phyloP scores from a whole-genome alignment of 2,329 filamentous ascomycete species.

The Aureobasidium sp. region DNA sequence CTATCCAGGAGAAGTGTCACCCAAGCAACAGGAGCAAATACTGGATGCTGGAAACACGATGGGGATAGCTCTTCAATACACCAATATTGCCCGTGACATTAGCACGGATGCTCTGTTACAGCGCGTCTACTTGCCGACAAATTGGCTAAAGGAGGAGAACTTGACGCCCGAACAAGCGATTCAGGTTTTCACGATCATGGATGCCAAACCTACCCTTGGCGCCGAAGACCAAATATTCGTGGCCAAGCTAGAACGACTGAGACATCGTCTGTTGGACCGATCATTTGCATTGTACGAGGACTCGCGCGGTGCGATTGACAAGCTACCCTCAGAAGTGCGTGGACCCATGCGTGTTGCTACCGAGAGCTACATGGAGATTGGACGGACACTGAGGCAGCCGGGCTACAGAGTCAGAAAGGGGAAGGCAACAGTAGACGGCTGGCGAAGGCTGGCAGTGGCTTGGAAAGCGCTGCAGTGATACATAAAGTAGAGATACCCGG shows the following conservation, averaged over 20 bases:
- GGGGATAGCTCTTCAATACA: conserved; percentile 68
- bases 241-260: conserved; percentile 41
- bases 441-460: conserved; percentile 47
- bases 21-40: conserved; percentile 34
- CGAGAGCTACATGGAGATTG: conserved; percentile 71
- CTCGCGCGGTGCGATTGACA: conserved; percentile 50
- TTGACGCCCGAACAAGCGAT: conserved; percentile 49
- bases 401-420: conserved; percentile 38
- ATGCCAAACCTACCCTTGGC: conserved; percentile 5
- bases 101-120: conserved; percentile 55
- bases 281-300: conserved; percentile 54
- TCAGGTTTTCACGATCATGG: conserved; percentile 22
- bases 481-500: conserved; percentile 5
- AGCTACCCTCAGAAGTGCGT: conserved; percentile 51
- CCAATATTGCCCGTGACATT: conserved; percentile 72
- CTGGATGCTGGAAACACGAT: conserved; percentile 53
- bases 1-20: conserved; percentile 29
- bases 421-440: conserved; percentile 39
- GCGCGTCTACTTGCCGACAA: conserved; percentile 59
- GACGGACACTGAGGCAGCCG: conserved; percentile 48
- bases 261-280: conserved; percentile 48
- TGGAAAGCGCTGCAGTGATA: conserved; percentile 39
- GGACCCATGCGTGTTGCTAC: conserved; percentile 61
- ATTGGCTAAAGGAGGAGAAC: conserved; percentile 54
- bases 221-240: conserved; percentile 35